Base-by-base conservation (phyloP, 2,329 filamentous ascomycete genomes). In the Aspergillus fumigatus region DNA sequence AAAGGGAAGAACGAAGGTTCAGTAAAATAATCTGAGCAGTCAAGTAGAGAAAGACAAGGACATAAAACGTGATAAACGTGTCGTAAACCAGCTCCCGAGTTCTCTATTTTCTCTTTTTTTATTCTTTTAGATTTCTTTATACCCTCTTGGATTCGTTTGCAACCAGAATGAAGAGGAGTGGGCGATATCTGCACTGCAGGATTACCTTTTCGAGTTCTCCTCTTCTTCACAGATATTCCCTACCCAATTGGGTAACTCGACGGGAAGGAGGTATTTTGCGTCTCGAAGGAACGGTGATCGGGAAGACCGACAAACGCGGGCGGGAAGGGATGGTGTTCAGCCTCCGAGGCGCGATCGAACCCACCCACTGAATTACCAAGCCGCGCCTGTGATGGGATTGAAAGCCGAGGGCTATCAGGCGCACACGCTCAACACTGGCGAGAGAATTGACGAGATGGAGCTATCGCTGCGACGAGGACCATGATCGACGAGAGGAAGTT, bases 211-310 rank as follows among this genome's bases (percentile, higher is more conserved):
- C 48, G 49, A 55, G 55, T 51, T 53, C 65, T 59, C 61, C 62
- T 57, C 47, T 51, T 61, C 48, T 59, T 60, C 60, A 61, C 58
- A 54, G 59, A 55, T 59, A 58, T 62, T 59, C 59, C 61, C 64
- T 58, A 56, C 54, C 61, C 52, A 59, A 56, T 60, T 59, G 53
- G 58, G 60, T 53, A 59, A 62, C 65, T 62, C 65, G 61, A 52
- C 52, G 60, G 50, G 51, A 56, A 59, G 59, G 55, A 45, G 19
- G 19, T 45, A 45, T 21, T 53, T 53, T 54, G 63, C 58, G 61
- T 61, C 53, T 59, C 57, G 60, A 64, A 63, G 62, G 62, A 68
- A 66, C 56, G 62, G 59, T 40, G 54, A 55, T 51, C 53, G 53
- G 54, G 55, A 58, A 54, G 54, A 57, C 51, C 58, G 59, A 57